Conservation (phyloP, 2,329 filamentous ascomycete species). For the Eutypella sp. region DNA sequence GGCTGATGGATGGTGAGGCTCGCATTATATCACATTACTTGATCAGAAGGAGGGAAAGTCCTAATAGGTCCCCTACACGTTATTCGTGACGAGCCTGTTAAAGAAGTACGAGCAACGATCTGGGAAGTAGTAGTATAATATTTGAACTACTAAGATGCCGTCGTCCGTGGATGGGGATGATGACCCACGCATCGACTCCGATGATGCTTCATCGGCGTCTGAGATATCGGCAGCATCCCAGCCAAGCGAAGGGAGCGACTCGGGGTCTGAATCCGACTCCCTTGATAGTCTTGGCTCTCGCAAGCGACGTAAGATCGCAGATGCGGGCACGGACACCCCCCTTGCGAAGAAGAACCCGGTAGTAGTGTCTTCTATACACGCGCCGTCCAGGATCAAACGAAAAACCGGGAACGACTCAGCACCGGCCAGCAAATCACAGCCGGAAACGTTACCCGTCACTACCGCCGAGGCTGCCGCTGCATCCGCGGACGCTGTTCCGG, state of each 20-base stretch:
- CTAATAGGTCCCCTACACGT: too few species aligned
- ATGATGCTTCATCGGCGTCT: conserved; percentile 11
- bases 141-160: conserved; percentile 11
- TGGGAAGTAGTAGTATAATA: too few species aligned
- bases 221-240: conserved; percentile 5
- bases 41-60: too few species aligned
- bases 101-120: too few species aligned
- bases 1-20: too few species aligned
- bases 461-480: conserved; percentile 13
- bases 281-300: conserved; percentile 35
- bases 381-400: conserved; percentile 49
- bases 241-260: conserved; percentile 13
- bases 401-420: conserved; percentile 17
- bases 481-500: conserved; percentile 40
- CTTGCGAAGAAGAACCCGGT: conserved; percentile 31
- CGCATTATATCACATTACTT: too few species aligned
- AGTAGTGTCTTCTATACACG: conserved; percentile 40
- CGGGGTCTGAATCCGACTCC: conserved; percentile 39
- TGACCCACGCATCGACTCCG: conserved; percentile 14
- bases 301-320: conserved; percentile 29
- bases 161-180: conserved; percentile 7
- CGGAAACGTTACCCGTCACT: conserved; percentile 10
- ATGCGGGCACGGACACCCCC: conserved; percentile 25
- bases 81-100: too few species aligned
- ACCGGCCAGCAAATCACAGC: conserved; percentile 11